Evolutionary conservation across 1,284 basidiomycete species (phyloP).

Genomic region (Ganoderma lingzhi): DNA sequence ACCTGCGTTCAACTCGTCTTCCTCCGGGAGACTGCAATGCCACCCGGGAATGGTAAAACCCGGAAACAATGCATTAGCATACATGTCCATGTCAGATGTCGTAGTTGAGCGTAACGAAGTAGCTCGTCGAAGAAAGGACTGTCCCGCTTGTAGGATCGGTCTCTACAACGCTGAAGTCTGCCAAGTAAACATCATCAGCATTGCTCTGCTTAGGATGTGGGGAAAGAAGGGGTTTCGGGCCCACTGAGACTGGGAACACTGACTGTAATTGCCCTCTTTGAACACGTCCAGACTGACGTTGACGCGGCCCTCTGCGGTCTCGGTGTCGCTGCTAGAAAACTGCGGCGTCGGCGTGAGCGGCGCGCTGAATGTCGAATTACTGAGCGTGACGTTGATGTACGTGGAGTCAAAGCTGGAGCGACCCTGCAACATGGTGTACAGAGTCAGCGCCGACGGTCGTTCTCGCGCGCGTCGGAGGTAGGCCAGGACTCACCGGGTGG

Average conservation of each 20-base stretch:
- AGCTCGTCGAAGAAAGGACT: background rate
- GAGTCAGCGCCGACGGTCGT: background rate
- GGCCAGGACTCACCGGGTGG: background rate
- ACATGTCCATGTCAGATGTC: background rate
- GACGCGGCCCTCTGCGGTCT: constrained; percentile 7
- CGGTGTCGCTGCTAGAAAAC: constrained; percentile 1
- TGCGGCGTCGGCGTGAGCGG: constrained; percentile 5
- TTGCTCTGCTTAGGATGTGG: background rate
- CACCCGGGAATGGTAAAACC: too few relatives aligned
- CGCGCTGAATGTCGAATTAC: constrained; percentile 8
- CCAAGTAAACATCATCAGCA: background rate
- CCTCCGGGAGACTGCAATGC: too few relatives aligned
- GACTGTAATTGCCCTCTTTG: constrained; percentile 6
- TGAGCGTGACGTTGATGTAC: constrained; percentile 7
- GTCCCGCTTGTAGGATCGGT: background rate
- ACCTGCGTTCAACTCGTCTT: too few relatives aligned
- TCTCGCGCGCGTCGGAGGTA: background rate
- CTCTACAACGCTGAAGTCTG: constrained; percentile 3
- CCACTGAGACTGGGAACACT: background rate
- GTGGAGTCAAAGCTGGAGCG: constrained; percentile 6
- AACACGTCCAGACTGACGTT: constrained; percentile 6
- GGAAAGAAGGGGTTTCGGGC: background rate
- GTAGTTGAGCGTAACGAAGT: background rate
- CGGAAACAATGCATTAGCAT: too few relatives aligned
- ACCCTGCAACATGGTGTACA: background rate